Percentiles rank a stretch among this genome's conserved stretches.
phyloP scores from a whole-genome alignment of 345 rosid genomes.

The Brassica carinata region DNA sequence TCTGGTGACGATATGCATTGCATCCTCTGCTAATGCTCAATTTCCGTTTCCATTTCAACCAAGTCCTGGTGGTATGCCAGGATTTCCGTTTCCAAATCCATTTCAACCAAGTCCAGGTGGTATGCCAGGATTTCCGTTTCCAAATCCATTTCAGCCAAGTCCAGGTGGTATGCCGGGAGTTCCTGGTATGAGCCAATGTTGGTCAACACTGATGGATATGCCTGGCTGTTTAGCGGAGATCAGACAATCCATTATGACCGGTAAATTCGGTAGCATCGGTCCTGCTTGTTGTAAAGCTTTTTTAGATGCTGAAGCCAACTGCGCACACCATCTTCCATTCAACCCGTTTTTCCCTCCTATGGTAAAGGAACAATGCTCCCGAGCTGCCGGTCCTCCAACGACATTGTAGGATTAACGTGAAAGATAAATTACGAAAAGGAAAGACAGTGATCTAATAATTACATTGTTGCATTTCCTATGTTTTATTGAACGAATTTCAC shows the following conservation, averaged over 20 bases:
- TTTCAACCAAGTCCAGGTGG: conserved; percentile 15
- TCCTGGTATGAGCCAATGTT: background rate
- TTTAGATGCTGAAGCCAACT: conserved; percentile 11
- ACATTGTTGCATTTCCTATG: background rate
- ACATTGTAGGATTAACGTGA: background rate
- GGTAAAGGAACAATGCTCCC: conserved; percentile 3
- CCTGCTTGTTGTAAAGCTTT: conserved; percentile 31
- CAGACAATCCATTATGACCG: background rate
- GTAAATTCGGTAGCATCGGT: background rate
- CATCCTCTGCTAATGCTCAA: too few relatives aligned
- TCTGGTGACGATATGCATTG: too few relatives aligned
- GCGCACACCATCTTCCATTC: background rate
- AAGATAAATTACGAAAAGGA: background rate
- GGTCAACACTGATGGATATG: background rate
- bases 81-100: background rate
- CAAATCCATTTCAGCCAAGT: conserved; percentile 5
- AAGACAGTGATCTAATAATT: background rate
- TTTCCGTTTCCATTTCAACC: background rate
- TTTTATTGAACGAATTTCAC: background rate
- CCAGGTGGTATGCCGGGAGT: background rate
- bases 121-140: background rate
- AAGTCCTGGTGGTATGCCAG: too few relatives aligned
- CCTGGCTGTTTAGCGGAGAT: conserved; percentile 22
- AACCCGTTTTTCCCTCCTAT: background rate
- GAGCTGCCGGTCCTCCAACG: background rate